These are phyloP conservation scores for Athelia psychrophila DNA, from an alignment of 1,284 basidiomycete genomes.

Conservation along the genomic window DNA sequence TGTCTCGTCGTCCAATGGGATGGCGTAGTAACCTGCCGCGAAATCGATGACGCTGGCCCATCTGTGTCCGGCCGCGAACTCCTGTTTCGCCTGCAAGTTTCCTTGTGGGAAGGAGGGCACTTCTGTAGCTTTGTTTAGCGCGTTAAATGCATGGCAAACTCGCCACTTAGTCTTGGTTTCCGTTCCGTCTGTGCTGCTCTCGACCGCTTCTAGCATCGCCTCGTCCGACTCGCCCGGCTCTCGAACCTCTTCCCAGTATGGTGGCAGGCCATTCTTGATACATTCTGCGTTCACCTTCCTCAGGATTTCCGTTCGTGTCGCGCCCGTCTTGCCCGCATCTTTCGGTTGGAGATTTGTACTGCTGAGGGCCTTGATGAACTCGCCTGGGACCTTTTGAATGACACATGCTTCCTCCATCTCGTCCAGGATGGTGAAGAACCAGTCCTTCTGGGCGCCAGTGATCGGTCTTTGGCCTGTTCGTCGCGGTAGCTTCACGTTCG, in stretches of 20 bases:
- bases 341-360: constrained; percentile 14
- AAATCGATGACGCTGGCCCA: constrained; percentile 11
- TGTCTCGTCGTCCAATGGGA: constrained; percentile 7
- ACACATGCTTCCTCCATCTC: constrained; percentile 11
- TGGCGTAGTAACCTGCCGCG: constrained; percentile 13
- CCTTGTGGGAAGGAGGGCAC: constrained; percentile 9
- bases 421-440: constrained; percentile 8
- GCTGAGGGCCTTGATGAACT: constrained; percentile 9
- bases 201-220: not conserved
- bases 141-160: not conserved
- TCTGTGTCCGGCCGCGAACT: constrained; percentile 10
- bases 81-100: constrained; percentile 13
- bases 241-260: constrained; percentile 1
- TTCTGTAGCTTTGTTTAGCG: not conserved
- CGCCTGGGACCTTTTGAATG: constrained; percentile 7
- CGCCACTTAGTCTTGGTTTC: not conserved
- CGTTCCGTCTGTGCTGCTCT: not conserved
- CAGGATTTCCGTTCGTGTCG: constrained; percentile 4
- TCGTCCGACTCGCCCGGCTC: not conserved
- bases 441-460: constrained; percentile 7
- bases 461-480: constrained; percentile 8
- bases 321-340: constrained; percentile 3
- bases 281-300: constrained; percentile 9
- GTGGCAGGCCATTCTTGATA: constrained; percentile 3
- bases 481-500: constrained; percentile 3